Evolutionary conservation across 179 eudicot species (phyloP).

Genomic region (Beta macrorhiza): DNA sequence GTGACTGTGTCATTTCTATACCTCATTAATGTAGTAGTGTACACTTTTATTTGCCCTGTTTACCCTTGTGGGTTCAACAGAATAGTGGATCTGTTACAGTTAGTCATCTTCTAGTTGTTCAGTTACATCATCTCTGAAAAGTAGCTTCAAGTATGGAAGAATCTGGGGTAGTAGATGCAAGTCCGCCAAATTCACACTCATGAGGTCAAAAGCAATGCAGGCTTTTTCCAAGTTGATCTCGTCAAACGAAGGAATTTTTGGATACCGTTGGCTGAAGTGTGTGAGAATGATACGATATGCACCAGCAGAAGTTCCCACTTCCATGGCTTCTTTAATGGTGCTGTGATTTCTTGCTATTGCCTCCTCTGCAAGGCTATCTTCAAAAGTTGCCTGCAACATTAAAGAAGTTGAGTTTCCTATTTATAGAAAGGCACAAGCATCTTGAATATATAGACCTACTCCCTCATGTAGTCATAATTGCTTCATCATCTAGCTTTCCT

Average conservation of each 20-base stretch:
- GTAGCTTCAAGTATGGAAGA: constrained; percentile 17
- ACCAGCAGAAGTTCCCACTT: constrained; percentile 5
- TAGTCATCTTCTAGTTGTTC: not conserved
- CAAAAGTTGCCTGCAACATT: constrained; percentile 24
- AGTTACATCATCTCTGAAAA: constrained; percentile 13
- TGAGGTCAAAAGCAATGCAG: constrained; percentile 24
- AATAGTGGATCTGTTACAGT: too few species aligned
- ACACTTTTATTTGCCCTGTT: too few species aligned
- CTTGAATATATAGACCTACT: not conserved
- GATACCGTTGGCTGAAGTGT: constrained; percentile 25
- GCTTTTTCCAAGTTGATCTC: constrained; percentile 11
- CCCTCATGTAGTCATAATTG: not conserved
- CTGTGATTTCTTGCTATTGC: constrained; percentile 18
- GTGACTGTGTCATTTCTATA: too few species aligned
- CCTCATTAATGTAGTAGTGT: too few species aligned
- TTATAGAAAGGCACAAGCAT: not conserved
- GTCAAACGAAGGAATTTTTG: constrained; percentile 13
- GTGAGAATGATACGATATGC: constrained; percentile 21
- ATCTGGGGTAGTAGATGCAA: constrained; percentile 15
- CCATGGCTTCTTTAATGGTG: constrained; percentile 19
- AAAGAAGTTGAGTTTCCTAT: too few species aligned
- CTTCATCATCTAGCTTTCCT: not conserved
- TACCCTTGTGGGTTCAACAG: too few species aligned
- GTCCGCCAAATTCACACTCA: constrained; percentile 20
- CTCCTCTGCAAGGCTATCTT: constrained; percentile 17